Percentiles rank a stretch among this genome's conserved stretches.
phyloP scores from a whole-genome alignment of 306 rosid species.

The Aeschynomene evenia region DNA sequence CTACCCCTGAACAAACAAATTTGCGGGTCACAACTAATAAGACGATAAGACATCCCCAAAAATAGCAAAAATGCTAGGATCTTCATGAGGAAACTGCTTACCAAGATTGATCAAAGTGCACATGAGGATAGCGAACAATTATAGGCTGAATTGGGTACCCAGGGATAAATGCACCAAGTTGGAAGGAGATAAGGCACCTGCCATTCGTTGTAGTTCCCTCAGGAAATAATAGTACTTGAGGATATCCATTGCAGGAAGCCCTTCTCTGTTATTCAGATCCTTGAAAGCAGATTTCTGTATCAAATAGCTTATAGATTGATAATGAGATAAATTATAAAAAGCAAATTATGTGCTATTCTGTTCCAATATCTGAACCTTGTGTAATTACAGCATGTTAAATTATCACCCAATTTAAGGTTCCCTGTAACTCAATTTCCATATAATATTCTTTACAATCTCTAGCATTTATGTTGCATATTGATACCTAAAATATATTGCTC shows the following conservation, averaged over 20 bases:
- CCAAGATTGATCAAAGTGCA: slow-evolving; percentile 99
- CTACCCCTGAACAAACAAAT: slow-evolving; percentile 61
- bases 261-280: slow-evolving; percentile 98
- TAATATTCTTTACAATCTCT: slow-evolving; percentile 22
- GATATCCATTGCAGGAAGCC: slow-evolving; percentile 80
- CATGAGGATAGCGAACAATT: slow-evolving; percentile 88
- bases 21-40: slow-evolving; percentile 18
- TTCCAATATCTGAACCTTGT: slow-evolving; percentile 14
- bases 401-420: not conserved
- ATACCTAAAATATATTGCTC: slow-evolving; percentile 13
- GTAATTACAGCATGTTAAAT: not conserved
- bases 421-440: not conserved
- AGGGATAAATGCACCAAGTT: slow-evolving; percentile 92
- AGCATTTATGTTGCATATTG: not conserved
- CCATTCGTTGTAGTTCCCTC: slow-evolving; percentile 99
- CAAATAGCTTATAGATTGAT: slow-evolving; percentile 84
- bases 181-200: slow-evolving; percentile 80
- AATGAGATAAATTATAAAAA: slow-evolving; percentile 30
- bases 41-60: slow-evolving; percentile 17
- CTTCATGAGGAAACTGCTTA: slow-evolving; percentile 41
- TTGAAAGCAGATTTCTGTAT: slow-evolving; percentile 90
- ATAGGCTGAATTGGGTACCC: slow-evolving; percentile 87
- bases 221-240: slow-evolving; percentile 87
- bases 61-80: slow-evolving; percentile 27
- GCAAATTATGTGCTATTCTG: slow-evolving; percentile 22